Percentiles rank a stretch among this genome's conserved stretches.
Conservation (phyloP, 345 rosid genomes). For the Aquilaria yunnanensis region DNA sequence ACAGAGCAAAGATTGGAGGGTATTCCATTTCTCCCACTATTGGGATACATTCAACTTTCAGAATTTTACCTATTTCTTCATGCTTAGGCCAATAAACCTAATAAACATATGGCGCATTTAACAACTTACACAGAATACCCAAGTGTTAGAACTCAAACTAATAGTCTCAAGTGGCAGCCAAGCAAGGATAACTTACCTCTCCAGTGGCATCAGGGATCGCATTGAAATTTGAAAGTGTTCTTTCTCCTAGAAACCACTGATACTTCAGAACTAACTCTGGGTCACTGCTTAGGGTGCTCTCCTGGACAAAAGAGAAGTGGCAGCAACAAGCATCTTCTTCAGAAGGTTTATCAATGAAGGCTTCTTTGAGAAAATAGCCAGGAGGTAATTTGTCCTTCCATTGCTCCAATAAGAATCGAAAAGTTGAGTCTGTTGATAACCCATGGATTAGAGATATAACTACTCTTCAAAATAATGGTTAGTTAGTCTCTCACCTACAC, state of each 20-base stretch:
- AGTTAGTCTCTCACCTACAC: too few species aligned
- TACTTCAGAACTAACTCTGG: conserved; percentile 53
- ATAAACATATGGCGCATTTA: conserved; percentile 13
- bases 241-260: conserved; percentile 86
- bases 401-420: conserved; percentile 67
- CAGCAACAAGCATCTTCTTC: conserved; percentile 89
- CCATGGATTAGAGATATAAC: too few species aligned
- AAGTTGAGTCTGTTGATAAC: conserved; percentile 63
- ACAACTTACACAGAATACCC: conserved; percentile 1
- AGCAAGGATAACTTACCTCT: conserved; percentile 48
- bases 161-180: neutral
- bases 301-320: conserved; percentile 65
- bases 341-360: conserved; percentile 74
- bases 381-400: conserved; percentile 78
- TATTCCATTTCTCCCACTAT: conserved; percentile 60
- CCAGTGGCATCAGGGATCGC: conserved; percentile 67
- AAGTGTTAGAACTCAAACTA: neutral
- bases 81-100: conserved; percentile 94
- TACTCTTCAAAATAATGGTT: too few species aligned
- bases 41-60: conserved; percentile 78
- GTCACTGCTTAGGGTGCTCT: conserved; percentile 41
- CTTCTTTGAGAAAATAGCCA: conserved; percentile 75
- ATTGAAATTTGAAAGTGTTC: conserved; percentile 61
- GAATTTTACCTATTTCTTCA: conserved; percentile 69
- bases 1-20: conserved; percentile 74